phyloP scores from a whole-genome alignment of 495 filamentous ascomycete species.

The Trichoderma asperelloides region DNA sequence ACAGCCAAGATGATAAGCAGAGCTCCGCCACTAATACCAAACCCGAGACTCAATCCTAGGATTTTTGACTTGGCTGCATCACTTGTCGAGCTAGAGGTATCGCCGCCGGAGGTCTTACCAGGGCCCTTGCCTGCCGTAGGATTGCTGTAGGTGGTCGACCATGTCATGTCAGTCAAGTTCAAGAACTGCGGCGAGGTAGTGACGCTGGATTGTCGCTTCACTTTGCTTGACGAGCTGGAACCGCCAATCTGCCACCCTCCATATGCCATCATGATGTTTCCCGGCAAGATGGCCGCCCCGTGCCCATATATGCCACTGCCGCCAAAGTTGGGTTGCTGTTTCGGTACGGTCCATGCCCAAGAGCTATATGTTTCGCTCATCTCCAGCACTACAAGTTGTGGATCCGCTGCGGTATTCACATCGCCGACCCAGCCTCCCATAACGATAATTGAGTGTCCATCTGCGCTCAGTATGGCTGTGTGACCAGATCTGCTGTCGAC shows the following conservation, averaged over 20 bases:
- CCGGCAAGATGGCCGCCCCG: constrained; percentile 72
- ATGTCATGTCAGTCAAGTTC: constrained; percentile 66
- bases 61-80: not conserved
- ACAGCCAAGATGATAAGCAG: constrained; percentile 42
- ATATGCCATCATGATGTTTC: constrained; percentile 80
- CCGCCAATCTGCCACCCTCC: constrained; percentile 65
- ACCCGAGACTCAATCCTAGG: constrained; percentile 53
- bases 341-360: constrained; percentile 70
- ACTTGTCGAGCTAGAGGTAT: not conserved
- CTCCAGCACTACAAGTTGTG: constrained; percentile 68
- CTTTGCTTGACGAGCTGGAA: constrained; percentile 32
- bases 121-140: constrained; percentile 12
- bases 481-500: constrained; percentile 82
- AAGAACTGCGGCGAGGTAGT: constrained; percentile 57
- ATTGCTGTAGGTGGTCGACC: constrained; percentile 53
- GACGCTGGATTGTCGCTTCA: constrained; percentile 22
- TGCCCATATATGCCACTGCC: constrained; percentile 69
- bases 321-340: constrained; percentile 30
- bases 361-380: constrained; percentile 61
- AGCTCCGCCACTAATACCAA: constrained; percentile 64
- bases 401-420: constrained; percentile 58
- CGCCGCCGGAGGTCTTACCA: constrained; percentile 15
- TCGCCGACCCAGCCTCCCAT: constrained; percentile 91
- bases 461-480: constrained; percentile 66
- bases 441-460: constrained; percentile 65